Percentiles rank a stretch among this genome's conserved stretches.
These are phyloP conservation scores for Lagerstroemia speciosa DNA, from an alignment of 345 rosid genomes.

Conservation along the genomic window DNA sequence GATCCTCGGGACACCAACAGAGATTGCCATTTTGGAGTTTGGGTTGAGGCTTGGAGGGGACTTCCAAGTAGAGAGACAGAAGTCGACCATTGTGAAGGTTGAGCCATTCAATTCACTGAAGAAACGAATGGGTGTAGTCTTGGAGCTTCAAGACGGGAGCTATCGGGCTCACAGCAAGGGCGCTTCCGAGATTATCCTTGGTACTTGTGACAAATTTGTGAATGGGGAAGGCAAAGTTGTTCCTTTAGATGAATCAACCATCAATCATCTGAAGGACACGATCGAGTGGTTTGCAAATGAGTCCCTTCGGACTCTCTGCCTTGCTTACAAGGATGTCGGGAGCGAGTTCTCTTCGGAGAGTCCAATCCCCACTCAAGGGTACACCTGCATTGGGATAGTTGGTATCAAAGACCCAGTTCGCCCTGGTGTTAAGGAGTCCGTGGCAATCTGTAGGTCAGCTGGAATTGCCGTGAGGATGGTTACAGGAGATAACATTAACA, in stretches of 20 bases:
- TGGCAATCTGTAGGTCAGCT: conserved; percentile 70
- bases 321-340: conserved; percentile 62
- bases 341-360: conserved; percentile 39
- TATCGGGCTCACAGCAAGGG: conserved; percentile 68
- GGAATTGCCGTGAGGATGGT: conserved; percentile 83
- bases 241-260: conserved; percentile 52
- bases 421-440: conserved; percentile 77
- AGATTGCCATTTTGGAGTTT: conserved; percentile 79
- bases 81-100: conserved; percentile 53
- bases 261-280: conserved; percentile 31
- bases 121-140: conserved; percentile 77
- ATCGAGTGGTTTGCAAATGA: conserved; percentile 78
- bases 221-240: conserved; percentile 56
- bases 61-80: conserved; percentile 45
- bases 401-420: conserved; percentile 87
- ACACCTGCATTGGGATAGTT: conserved; percentile 65
- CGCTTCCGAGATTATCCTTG: conserved; percentile 77
- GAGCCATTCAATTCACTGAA: conserved; percentile 88
- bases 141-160: conserved; percentile 63
- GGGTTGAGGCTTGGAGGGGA: conserved; percentile 75
- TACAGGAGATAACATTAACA: conserved; percentile 79
- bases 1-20: conserved; percentile 91
- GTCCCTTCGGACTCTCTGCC: conserved; percentile 92
- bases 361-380: conserved; percentile 47
- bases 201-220: conserved; percentile 63